Conservation (phyloP, 805 yeast species). For the Hanseniaspora jakobsenii region DNA sequence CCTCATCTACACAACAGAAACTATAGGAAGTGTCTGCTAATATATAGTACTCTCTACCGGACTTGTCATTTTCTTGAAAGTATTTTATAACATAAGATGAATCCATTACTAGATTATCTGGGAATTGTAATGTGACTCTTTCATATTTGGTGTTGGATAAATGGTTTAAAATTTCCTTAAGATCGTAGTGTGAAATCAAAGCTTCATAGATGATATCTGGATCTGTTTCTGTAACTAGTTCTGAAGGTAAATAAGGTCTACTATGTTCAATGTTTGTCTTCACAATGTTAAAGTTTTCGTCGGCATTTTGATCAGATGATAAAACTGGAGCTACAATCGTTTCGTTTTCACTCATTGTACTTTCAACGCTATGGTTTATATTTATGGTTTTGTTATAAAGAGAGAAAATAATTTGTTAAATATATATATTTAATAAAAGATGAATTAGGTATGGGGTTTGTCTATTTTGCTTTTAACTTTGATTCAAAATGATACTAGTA, state of each 20-base stretch:
- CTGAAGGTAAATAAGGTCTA: slow-evolving; percentile 11
- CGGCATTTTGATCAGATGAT: slow-evolving; percentile 64
- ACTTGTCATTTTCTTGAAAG: slow-evolving; percentile 20
- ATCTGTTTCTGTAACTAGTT: slow-evolving; percentile 23
- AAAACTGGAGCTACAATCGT: slow-evolving; percentile 49
- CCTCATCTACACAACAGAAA: slow-evolving; percentile 91
- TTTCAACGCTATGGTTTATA: not conserved
- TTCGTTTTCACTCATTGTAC: not conserved
- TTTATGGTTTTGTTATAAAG: no score
- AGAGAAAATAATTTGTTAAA: no score
- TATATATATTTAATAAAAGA: no score
- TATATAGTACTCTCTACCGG: slow-evolving; percentile 48
- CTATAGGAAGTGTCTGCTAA: slow-evolving; percentile 94
- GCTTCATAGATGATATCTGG: slow-evolving; percentile 23
- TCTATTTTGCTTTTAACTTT: no score
- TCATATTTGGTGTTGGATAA: slow-evolving; percentile 31
- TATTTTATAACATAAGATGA: slow-evolving; percentile 55
- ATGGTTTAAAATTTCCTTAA: slow-evolving; percentile 36
- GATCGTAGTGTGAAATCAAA: slow-evolving; percentile 42
- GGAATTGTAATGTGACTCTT: slow-evolving; percentile 76
- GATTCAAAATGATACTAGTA: no score
- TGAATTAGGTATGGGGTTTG: no score
- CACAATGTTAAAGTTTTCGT: slow-evolving; percentile 21
- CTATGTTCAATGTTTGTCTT: slow-evolving; percentile 14
- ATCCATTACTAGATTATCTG: slow-evolving; percentile 68